Base-by-base conservation (phyloP, 2,329 filamentous ascomycete genomes). In the Fusarium caatingaense region DNA sequence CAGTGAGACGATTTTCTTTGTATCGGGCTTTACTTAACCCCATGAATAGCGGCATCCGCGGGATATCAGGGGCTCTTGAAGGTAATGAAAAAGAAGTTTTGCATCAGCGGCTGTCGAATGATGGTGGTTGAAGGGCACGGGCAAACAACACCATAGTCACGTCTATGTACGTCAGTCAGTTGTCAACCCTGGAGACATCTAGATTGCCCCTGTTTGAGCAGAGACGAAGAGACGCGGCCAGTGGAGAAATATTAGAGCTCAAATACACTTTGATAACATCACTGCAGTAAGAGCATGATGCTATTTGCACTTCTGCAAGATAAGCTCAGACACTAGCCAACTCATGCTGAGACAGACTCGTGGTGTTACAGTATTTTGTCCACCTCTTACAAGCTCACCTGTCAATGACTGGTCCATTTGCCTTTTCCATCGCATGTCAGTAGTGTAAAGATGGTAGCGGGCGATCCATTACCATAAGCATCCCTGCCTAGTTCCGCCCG, bases 71-170 rank as follows among this genome's bases (percentile, higher is more conserved):
- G 54, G 50, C 15, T 40, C 32, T 23, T n/a, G 18, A 41, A 7
- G 28, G 51, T 58, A 58, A 61, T 55, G 15, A 32, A 18, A 54
- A 61, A 23, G 30, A 18, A 50, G 40, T 15, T 41, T 47, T 55
- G 25, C 32, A 30, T 47, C 32, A 55, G 41, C 23, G 54, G 40
- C 15, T 44, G 57, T 71, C 64, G 55, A 46, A 69, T 55, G 70
- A 71, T 73, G 48, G 45, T 54, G 60, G 49, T 56, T 57, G 49
- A 57, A n/a, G 53, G 25, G 50, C 69, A 72, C 50, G 63, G 55
- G 46, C 40, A 56, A 60, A 73, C 71, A 68, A 70, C 71, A 72
- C 66, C 71, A 73, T 70, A 30, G 46, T 71, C 70, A 71, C 56
- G 60, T 61, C 46, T 21, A 49, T 37, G 30, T 51, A 50, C 53